These are phyloP conservation scores for Nannizzia gypsea DNA, from an alignment of 2,329 filamentous ascomycete genomes.

Conservation along the genomic window DNA sequence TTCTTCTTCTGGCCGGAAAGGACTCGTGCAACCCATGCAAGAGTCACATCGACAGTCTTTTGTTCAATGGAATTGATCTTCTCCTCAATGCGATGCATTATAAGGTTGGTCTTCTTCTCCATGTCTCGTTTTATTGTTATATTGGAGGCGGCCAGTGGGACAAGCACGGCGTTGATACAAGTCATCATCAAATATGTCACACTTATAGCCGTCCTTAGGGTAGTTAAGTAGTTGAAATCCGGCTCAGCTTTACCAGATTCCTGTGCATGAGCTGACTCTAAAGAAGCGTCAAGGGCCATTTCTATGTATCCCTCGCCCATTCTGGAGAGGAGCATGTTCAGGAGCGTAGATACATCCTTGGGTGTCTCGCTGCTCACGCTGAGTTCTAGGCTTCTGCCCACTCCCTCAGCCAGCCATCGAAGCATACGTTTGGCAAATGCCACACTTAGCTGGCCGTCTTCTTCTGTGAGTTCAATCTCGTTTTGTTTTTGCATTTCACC, in stretches of 20 bases:
- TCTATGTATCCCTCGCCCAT: conserved; percentile 76
- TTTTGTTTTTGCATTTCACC: conserved; percentile 54
- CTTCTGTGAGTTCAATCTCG: conserved; percentile 81
- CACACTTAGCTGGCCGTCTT: conserved; percentile 72
- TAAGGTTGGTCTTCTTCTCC: conserved; percentile 65
- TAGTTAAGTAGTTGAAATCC: conserved; percentile 70
- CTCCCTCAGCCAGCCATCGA: conserved; percentile 91
- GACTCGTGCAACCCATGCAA: conserved; percentile 64
- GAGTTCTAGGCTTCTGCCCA: conserved; percentile 82
- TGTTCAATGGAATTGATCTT: conserved; percentile 65
- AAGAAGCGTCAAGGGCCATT: conserved; percentile 54
- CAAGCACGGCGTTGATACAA: conserved; percentile 79
- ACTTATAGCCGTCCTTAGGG: conserved; percentile 68
- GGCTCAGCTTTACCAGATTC: conserved; percentile 75
- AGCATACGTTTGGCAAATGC: conserved; percentile 95
- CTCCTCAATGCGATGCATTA: conserved; percentile 67
- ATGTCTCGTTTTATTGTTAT: conserved; percentile 82
- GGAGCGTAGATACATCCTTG: conserved; percentile 78
- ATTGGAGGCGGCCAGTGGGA: conserved; percentile 78
- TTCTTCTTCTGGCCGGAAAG: conserved; percentile 71
- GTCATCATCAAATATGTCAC: conserved; percentile 89
- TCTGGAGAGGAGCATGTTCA: conserved; percentile 70
- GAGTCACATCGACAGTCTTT: conserved; percentile 57
- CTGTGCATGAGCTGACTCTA: conserved; percentile 62
- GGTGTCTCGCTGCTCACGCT: conserved; percentile 77